Evolutionary conservation across 768 basidiomycete genomes (phyloP).

Genomic region (Coprinopsis sp.): DNA sequence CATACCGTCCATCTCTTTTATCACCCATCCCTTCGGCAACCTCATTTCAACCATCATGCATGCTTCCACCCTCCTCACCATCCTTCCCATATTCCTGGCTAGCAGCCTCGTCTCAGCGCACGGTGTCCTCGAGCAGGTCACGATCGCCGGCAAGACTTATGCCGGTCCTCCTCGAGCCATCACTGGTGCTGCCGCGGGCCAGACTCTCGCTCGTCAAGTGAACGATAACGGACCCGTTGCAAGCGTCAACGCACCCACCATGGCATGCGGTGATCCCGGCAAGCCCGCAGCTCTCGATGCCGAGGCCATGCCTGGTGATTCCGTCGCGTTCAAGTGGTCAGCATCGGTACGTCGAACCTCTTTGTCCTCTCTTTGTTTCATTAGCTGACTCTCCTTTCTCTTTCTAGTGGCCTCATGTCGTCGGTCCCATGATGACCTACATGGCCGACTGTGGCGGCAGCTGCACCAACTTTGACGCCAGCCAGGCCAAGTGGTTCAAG

Average conservation of each 20-base stretch:
- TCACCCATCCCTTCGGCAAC: neutral
- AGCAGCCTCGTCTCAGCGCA: slow-evolving; percentile 38
- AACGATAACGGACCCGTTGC: slow-evolving; percentile 37
- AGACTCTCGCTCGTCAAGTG: slow-evolving; percentile 36
- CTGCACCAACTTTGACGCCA: slow-evolving; percentile 57
- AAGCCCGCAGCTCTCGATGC: slow-evolving; percentile 46
- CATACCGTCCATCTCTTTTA: neutral
- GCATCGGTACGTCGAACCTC: slow-evolving; percentile 27
- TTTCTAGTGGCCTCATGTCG: slow-evolving; percentile 46
- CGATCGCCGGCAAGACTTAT: slow-evolving; percentile 37
- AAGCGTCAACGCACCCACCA: slow-evolving; percentile 46
- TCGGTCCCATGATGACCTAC: slow-evolving; percentile 71
- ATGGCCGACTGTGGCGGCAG: slow-evolving; percentile 58
- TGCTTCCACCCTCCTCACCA: slow-evolving; percentile 23
- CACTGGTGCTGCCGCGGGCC: neutral
- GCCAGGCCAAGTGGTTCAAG: slow-evolving; percentile 70
- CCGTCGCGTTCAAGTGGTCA: slow-evolving; percentile 50
- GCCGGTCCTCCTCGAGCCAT: slow-evolving; percentile 20
- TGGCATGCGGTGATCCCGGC: slow-evolving; percentile 59
- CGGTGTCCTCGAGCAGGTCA: slow-evolving; percentile 35
- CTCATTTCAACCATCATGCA: slow-evolving; percentile 21
- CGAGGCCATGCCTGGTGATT: slow-evolving; percentile 55
- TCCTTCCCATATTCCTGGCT: slow-evolving; percentile 18
- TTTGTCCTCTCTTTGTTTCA: slow-evolving; percentile 3
- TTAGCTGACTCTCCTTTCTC: slow-evolving; percentile 2